Evolutionary conservation across 805 yeast species (phyloP).

Genomic region (Ogataea corticis): DNA sequence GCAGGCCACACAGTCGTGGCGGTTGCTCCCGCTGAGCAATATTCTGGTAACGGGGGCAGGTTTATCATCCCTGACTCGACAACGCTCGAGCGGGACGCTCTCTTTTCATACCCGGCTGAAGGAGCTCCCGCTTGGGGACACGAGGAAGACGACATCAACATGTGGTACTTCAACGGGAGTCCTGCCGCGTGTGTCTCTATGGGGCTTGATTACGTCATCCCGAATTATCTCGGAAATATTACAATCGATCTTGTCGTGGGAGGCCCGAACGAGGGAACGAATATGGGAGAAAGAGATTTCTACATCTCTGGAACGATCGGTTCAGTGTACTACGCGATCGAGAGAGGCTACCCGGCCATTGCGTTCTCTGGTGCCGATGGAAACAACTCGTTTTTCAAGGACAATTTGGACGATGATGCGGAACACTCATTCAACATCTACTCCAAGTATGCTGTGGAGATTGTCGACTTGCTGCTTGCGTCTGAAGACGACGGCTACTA

Average conservation of each 20-base stretch:
- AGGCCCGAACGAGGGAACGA: constrained; percentile 56
- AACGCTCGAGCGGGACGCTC: constrained; percentile 45
- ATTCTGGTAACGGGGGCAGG: constrained; percentile 58
- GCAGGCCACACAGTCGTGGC: constrained; percentile 52
- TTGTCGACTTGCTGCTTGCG: constrained; percentile 40
- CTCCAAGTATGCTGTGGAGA: constrained; percentile 40
- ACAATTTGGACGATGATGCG: constrained; percentile 43
- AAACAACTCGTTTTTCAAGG: constrained; percentile 51
- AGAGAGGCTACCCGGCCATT: constrained; percentile 50
- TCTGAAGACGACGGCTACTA: constrained; percentile 37
- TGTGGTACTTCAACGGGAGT: constrained; percentile 59
- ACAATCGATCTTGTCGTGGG: constrained; percentile 49
- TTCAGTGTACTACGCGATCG: constrained; percentile 47
- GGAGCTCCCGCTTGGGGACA: constrained; percentile 61
- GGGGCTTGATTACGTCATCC: constrained; percentile 48
- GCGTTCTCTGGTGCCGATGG: constrained; percentile 53
- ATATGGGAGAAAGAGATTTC: constrained; percentile 43
- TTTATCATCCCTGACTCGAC: constrained; percentile 43
- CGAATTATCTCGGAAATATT: constrained; percentile 43
- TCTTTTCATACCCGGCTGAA: constrained; percentile 44
- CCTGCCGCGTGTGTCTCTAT: constrained; percentile 54
- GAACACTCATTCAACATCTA: constrained; percentile 45
- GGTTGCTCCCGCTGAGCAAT: constrained; percentile 53
- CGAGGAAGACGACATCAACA: constrained; percentile 41
- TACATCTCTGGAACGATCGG: constrained; percentile 55